Evolutionary conservation across 2,329 filamentous ascomycete genomes (phyloP).

Genomic region (Colletotrichum godetiae): DNA sequence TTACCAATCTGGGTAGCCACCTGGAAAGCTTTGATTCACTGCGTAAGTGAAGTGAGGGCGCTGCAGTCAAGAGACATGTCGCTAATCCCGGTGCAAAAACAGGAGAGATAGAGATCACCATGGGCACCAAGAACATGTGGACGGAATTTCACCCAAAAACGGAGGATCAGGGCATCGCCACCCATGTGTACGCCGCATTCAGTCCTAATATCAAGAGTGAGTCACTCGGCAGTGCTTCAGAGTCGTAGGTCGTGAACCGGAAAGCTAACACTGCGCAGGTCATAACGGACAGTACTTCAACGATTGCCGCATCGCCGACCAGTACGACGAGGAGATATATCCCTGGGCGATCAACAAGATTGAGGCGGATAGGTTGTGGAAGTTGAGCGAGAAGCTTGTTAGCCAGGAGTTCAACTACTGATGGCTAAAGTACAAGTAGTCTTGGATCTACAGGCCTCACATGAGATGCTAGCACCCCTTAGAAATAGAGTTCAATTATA

Average conservation of each 20-base stretch:
- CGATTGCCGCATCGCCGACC: slow-evolving; percentile 43
- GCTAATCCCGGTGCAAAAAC: slow-evolving; percentile 9
- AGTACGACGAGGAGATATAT: slow-evolving; percentile 40
- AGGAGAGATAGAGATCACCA: slow-evolving; percentile 40
- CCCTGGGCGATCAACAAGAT: slow-evolving; percentile 41
- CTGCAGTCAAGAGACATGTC: fast-evolving
- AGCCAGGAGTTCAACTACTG: slow-evolving; percentile 44
- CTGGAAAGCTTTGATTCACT: slow-evolving; percentile 21
- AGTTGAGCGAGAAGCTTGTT: slow-evolving; percentile 47
- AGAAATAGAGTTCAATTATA: not conserved
- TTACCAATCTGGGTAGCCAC: slow-evolving; percentile 34
- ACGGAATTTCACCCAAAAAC: slow-evolving; percentile 37
- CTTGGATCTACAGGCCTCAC: too few relatives aligned
- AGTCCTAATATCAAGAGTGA: slow-evolving; percentile 29
- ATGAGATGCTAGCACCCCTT: not conserved
- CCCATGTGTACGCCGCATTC: slow-evolving; percentile 48
- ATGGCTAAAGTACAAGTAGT: not conserved
- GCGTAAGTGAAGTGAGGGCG: not conserved
- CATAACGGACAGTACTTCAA: slow-evolving; percentile 43
- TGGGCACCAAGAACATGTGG: slow-evolving; percentile 38
- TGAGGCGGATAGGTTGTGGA: slow-evolving; percentile 48
- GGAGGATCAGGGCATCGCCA: slow-evolving; percentile 45
- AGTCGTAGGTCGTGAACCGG: not conserved
- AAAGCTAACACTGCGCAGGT: not conserved
- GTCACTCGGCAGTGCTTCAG: not conserved